These are phyloP conservation scores for Yarrowia sp. DNA, from an alignment of 805 yeast species.

Conservation along the genomic window DNA sequence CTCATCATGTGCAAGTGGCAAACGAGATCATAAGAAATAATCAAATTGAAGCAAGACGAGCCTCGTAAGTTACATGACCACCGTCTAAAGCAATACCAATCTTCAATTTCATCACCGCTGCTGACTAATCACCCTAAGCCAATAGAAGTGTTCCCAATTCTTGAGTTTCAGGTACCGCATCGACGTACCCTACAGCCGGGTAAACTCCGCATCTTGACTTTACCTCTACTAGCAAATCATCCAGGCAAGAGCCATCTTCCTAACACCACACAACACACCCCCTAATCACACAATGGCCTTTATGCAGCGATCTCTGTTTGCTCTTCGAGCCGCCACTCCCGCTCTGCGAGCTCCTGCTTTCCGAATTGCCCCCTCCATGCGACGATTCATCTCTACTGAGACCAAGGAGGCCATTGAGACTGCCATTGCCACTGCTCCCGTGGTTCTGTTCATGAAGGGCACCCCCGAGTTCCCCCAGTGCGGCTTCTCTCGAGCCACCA, in stretches of 20 bases:
- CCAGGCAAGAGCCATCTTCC: no score
- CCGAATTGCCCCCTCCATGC: conserved; percentile 37
- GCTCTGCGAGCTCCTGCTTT: conserved; percentile 31
- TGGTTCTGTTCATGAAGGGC: conserved; percentile 97
- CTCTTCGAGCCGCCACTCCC: conserved; percentile 36
- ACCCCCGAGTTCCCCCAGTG: conserved; percentile 98
- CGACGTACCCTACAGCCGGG: conserved; percentile 28
- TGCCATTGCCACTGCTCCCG: conserved; percentile 89
- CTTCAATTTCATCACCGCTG: background rate
- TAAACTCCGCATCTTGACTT: conserved; percentile 4
- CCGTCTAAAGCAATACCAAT: no score
- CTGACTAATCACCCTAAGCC: background rate
- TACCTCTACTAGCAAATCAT: conserved; percentile 13
- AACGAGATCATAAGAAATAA: no score
- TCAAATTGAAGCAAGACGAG: no score
- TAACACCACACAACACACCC: conserved; percentile 2
- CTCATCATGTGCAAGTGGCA: no score
- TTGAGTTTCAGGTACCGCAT: conserved; percentile 10
- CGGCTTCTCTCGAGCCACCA: conserved; percentile 95
- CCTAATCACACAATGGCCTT: conserved; percentile 28
- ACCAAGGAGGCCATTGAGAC: conserved; percentile 82
- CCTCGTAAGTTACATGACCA: no score
- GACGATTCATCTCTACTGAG: conserved; percentile 72
- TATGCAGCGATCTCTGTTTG: conserved; percentile 38
- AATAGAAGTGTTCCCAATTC: conserved; percentile 10